Conservation (phyloP, 805 yeast species). For the Wickerhamiella sorbophila region DNA sequence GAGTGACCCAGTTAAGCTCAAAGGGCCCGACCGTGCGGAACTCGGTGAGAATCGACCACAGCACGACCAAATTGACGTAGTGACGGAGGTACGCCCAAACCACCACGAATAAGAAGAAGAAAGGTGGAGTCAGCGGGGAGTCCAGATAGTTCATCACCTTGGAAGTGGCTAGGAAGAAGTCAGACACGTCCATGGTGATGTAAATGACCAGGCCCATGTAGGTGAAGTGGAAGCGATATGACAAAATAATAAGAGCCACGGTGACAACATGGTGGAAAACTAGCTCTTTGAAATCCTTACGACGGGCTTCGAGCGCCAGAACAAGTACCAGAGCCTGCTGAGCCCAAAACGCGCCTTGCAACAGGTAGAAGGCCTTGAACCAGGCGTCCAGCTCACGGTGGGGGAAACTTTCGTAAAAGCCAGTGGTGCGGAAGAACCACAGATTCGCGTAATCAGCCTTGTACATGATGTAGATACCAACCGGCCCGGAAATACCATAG, state of each 20-base stretch:
- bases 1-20: slow-evolving; percentile 68
- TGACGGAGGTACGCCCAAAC: slow-evolving; percentile 88
- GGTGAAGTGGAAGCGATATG: slow-evolving; percentile 89
- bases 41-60: slow-evolving; percentile 50
- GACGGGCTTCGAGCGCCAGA: slow-evolving; percentile 81
- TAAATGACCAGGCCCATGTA: slow-evolving; percentile 89
- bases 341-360: slow-evolving; percentile 95
- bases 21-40: slow-evolving; percentile 75
- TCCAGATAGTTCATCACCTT: slow-evolving; percentile 81
- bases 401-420: slow-evolving; percentile 71
- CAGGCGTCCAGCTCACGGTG: slow-evolving; percentile 56
- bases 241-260: slow-evolving; percentile 66
- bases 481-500: slow-evolving; percentile 67
- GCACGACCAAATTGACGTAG: slow-evolving; percentile 60
- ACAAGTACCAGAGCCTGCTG: slow-evolving; percentile 80
- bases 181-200: slow-evolving; percentile 92
- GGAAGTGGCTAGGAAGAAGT: slow-evolving; percentile 70
- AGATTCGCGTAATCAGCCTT: slow-evolving; percentile 38
- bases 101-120: slow-evolving; percentile 50
- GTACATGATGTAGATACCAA: slow-evolving; percentile 80
- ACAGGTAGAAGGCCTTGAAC: slow-evolving; percentile 70
- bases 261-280: slow-evolving; percentile 91
- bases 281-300: slow-evolving; percentile 85
- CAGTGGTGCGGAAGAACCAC: slow-evolving; percentile 79
- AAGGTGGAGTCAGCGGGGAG: slow-evolving; percentile 44